Evolutionary conservation across 2,329 filamentous ascomycete species (phyloP), one percentile per base, ranked within the genome.

Genomic region (Whalleya microplaca): DNA sequence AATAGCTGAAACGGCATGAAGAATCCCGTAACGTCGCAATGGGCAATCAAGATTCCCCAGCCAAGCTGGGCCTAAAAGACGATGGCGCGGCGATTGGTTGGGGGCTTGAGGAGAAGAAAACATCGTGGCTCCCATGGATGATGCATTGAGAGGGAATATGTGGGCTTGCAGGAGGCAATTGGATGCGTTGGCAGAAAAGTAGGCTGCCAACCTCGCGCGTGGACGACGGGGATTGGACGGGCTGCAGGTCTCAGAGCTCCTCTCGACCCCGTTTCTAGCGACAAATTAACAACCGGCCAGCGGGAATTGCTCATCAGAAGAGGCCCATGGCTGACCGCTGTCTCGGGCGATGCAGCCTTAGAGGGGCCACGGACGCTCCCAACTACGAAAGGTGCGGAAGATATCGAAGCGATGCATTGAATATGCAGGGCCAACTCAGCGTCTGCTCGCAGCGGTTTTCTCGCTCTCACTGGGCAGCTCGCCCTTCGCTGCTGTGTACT

Each of bases 151-250:
- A 54, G 58, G 32, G 49, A 58, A 58, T 56, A 58, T 62, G 59
- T 64, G 61, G 61, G 56, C 53, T 49, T 55, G 49, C 48, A 58
- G 53, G 58, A 60, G 61, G 58, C 61, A 61, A 65, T 65, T 64
- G 57, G 60, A 66, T 66, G 64, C 56, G 62, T 61, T 64, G 64
- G 64, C 64, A 64, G 48, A 55, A 50, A 32, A 58, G 55, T 56
- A 47, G 47, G 56, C 44, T 45, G 48, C 52, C 51, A 52, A 45
- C 53, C 48, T 49, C 56, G 60, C 64, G 69, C 69, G 70, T 71
- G 69, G 69, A 66, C 65, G 63, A 62, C 57, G 64, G 59, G 65
- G 69, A 71, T 70, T 69, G 68, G 69, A 52, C 53, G 62, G 63
- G 54, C 55, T 61, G 64, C 59, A 67, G 54, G 61, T 63, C 59